phyloP scores from a whole-genome alignment of 441 rosid genomes.

The Eutrema salsugineum region DNA sequence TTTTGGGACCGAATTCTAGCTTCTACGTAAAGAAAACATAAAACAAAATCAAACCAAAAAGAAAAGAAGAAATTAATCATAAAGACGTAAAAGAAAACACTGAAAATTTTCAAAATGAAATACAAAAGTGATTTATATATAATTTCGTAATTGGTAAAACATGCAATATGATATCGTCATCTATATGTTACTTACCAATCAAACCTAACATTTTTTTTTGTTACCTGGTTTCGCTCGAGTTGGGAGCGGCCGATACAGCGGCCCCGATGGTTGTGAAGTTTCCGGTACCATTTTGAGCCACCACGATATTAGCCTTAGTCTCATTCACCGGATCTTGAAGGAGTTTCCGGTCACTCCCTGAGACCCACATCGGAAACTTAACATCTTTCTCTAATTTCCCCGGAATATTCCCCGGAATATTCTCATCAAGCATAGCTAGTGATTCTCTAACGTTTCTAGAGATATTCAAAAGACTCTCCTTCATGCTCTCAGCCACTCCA shows the following conservation, averaged over 20 bases:
- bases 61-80: not conserved
- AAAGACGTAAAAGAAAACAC: not conserved
- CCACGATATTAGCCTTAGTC: slow-evolving; percentile 38
- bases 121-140: not conserved
- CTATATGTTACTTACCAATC: not conserved
- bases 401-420: slow-evolving; percentile 34
- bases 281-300: slow-evolving; percentile 56
- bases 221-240: slow-evolving; percentile 47
- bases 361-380: slow-evolving; percentile 48
- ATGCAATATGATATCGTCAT: not conserved
- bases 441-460: slow-evolving; percentile 49
- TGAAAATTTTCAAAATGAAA: not conserved
- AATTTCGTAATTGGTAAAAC: not conserved
- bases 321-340: slow-evolving; percentile 34
- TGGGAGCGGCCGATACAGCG: slow-evolving; percentile 58
- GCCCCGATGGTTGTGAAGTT: slow-evolving; percentile 45
- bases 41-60: not conserved
- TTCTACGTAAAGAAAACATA: not conserved
- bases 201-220: not conserved
- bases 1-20: not conserved
- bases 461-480: slow-evolving; percentile 36
- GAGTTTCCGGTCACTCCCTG: slow-evolving; percentile 31
- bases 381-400: slow-evolving; percentile 14
- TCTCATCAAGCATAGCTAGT: slow-evolving; percentile 44
- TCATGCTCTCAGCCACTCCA: slow-evolving; percentile 25